Base-by-base conservation (phyloP, 768 basidiomycete species). In the Gymnopilus dilepis region DNA sequence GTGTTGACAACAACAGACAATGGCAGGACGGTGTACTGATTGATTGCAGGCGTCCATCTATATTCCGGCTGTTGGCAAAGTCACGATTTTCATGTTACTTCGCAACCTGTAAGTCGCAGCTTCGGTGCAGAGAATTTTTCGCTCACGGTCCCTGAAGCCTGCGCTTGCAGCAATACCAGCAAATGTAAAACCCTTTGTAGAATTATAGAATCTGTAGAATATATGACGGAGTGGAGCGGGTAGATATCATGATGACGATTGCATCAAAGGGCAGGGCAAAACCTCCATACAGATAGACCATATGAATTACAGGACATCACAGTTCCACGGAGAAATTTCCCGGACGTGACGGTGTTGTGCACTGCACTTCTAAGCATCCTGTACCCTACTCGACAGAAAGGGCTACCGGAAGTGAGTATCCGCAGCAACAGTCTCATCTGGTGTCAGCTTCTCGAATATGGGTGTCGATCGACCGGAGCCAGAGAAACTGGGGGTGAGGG, bases 41-140 rank as follows among this genome's bases (percentile, higher is more conserved):
- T 26, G 12, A 12, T 31, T 33, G 0, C 60, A 95, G 95, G 96
- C 95, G 11, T 94, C 95, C 13, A 80, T 99, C 60, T 98, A 98
- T 74, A 83, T 99, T 64, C 95, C 97, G 8, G 90, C 94, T 5
- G 94, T 99, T n/a, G 97, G 97, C 19, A 97, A 97, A 77, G 92
- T 97, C 59, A 99, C 97, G 1, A 97, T 98, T 66, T 79, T 96
- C 71, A 97, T 99, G 94, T 83, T 99, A n/a, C 84, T 97, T 69
- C 86, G 97, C 48, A 99, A 99, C 73, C 71, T 99, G 91, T 95
- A 72, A 71, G 94, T 1, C 42, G 52, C n/a, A n/a, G n/a, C n/a
- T 48, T 45, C 26, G 52, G 26, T 45, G 28, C 43, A 40, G 30
- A 34, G 61, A 33, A 38, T 48, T 30, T 9, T 28, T 28, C 55